Evolutionary conservation across 2,329 filamentous ascomycete species (phyloP).

Genomic region (Grosmannia clavigera): DNA sequence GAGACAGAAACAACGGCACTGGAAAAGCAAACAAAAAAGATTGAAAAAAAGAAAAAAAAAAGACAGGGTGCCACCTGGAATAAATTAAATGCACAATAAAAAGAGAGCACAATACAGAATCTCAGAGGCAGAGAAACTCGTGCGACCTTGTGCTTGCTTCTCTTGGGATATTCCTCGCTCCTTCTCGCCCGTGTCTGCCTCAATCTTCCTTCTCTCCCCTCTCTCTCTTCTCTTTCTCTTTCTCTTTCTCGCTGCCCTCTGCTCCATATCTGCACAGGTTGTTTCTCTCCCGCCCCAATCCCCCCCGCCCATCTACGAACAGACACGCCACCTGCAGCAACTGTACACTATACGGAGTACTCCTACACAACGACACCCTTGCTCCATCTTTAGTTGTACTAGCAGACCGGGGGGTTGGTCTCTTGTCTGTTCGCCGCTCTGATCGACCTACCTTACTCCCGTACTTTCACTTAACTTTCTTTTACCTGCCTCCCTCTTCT

Average conservation of each 20-base stretch:
- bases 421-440: constrained; percentile 10
- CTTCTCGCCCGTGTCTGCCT: neutral
- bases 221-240: neutral
- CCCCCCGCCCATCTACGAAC: neutral
- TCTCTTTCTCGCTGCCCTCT: neutral
- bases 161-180: neutral
- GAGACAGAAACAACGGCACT: neutral
- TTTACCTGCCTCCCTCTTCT: constrained; percentile 12
- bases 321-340: constrained; percentile 1
- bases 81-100: neutral
- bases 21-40: neutral
- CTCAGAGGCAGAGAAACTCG: neutral
- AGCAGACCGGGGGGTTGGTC: constrained; percentile 11
- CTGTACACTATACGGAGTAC: neutral
- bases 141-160: neutral
- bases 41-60: too few relatives aligned
- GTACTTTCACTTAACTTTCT: constrained; percentile 11
- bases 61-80: neutral
- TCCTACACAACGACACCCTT: neutral
- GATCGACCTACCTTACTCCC: constrained; percentile 10
- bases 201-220: neutral
- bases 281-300: neutral
- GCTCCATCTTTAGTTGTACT: constrained; percentile 8
- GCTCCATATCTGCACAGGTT: neutral
- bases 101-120: neutral